Base-by-base conservation (phyloP, 148 eudicot genomes). In the Dysphania ambrosioides region DNA sequence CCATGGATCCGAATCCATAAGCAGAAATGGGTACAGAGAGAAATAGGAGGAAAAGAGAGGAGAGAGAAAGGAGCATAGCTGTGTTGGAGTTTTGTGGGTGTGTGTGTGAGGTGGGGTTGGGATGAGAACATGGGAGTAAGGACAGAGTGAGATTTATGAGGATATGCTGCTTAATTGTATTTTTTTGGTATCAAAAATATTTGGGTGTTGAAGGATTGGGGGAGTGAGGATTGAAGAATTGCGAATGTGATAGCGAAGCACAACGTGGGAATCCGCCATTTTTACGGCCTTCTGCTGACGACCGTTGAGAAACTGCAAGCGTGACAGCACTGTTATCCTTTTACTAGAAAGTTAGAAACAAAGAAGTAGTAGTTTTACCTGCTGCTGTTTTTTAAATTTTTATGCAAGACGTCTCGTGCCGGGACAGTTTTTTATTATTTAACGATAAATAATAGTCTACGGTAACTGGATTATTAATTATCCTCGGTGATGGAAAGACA, bases 1-100 rank as follows among this genome's bases (percentile, higher is more conserved):
- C 96, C 91, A 86, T 88, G 24, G 97, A 90, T 72, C 97, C 97
- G 34, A 88, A 88, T 73, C 92, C 97, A 71, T 80, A 83, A 32
- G 85, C 83, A 1, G 76, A 68, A n/a, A 34, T 61, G 30, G 77
- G 11, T 26, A 73, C 53, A 56, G 44, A 42, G 57, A 81, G 41
- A 30, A 81, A 66, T 5, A 83, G 49, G 53, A 86, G 32, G 19
- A 66, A 49, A 47, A 78, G 27, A 35, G 73, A 76, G 16, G 68
- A 68, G 67, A 81, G 73, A 62, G 77, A 62, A 19, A 77, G n/a
- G n/a, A n/a, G 42, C 80, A 77, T 79, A 57, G 63, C 42, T 41
- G 38, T 11, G 64, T 26, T 59, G 66, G 72, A 58, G 41, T 11
- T 77, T 21, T 66, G 80, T 58, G 70, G 5, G 58, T 19, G 24